Conservation (phyloP, 2,329 filamentous ascomycete genomes). For the Truncatella angustata region DNA sequence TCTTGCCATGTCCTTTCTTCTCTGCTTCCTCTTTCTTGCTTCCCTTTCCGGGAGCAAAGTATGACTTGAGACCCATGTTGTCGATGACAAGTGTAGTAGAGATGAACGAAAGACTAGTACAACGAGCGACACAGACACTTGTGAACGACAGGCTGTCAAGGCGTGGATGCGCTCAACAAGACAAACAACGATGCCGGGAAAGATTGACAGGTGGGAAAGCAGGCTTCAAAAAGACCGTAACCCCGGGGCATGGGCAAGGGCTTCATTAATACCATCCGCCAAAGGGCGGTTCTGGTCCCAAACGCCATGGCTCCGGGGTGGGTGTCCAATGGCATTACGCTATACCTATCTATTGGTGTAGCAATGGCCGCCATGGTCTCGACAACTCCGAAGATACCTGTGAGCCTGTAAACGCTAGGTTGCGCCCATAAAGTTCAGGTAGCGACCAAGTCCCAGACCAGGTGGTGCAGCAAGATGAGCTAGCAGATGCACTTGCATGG, state of each 20-base stretch:
- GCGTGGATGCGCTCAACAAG: not conserved
- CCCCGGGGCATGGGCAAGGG: no score
- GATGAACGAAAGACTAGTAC: slow-evolving; percentile 12
- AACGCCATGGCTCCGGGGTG: not conserved
- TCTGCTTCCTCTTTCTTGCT: slow-evolving; percentile 13
- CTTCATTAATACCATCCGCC: not conserved
- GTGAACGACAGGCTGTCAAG: slow-evolving; percentile 1
- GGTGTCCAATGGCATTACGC: not conserved
- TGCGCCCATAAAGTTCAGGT: not conserved
- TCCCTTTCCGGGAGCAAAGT: slow-evolving; percentile 28
- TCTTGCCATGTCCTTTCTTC: slow-evolving; percentile 17
- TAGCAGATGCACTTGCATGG: not conserved
- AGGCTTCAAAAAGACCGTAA: not conserved
- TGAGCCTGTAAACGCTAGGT: not conserved
- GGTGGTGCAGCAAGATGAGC: not conserved
- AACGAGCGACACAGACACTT: slow-evolving; percentile 5
- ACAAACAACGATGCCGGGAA: not conserved
- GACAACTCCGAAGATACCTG: not conserved
- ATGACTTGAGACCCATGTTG: slow-evolving; percentile 32
- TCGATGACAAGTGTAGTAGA: slow-evolving; percentile 10
- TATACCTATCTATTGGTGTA: not conserved
- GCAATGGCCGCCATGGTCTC: not conserved
- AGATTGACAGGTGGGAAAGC: not conserved
- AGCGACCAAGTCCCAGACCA: not conserved
- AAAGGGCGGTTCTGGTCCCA: not conserved